These are phyloP conservation scores for Sporothrix pseudoabietina DNA, from an alignment of 2,329 filamentous ascomycete genomes.

Conservation along the genomic window DNA sequence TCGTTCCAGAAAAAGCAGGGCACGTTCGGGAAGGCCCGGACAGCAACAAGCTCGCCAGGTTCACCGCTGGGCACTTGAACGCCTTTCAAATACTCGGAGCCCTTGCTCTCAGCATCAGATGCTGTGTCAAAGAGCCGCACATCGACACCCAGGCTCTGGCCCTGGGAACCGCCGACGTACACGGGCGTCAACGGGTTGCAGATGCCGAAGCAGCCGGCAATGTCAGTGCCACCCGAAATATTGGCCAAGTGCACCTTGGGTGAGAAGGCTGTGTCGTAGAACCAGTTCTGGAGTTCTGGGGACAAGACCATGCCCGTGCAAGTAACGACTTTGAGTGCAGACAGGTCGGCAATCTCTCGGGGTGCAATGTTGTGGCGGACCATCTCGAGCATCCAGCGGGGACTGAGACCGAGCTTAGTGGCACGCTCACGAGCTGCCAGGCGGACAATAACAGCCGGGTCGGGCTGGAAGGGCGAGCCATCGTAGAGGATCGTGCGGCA, in stretches of 20 bases:
- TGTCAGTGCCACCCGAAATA: conserved; percentile 76
- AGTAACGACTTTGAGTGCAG: conserved; percentile 61
- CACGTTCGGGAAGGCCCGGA: conserved; percentile 72
- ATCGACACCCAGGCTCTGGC: conserved; percentile 52
- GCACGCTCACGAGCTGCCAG: conserved; percentile 65
- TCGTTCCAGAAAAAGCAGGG: conserved; percentile 69
- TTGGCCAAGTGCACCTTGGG: conserved; percentile 67
- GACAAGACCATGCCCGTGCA: conserved; percentile 83
- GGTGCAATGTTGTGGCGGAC: conserved; percentile 65
- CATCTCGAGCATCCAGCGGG: conserved; percentile 74
- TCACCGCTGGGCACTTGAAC: conserved; percentile 57
- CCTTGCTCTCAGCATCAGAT: conserved; percentile 45
- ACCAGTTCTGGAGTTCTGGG: conserved; percentile 76
- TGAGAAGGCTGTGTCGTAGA: conserved; percentile 72
- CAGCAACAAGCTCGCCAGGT: conserved; percentile 74
- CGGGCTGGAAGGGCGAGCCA: conserved; percentile 76
- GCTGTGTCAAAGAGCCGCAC: conserved; percentile 66
- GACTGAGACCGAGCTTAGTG: conserved; percentile 74
- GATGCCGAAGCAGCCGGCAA: conserved; percentile 63
- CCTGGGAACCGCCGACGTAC: conserved; percentile 58
- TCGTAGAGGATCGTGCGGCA: conserved; percentile 73
- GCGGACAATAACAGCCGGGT: conserved; percentile 63
- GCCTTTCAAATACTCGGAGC: conserved; percentile 47
- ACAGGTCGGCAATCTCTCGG: conserved; percentile 63
- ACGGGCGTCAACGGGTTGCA: conserved; percentile 72